phyloP scores from a whole-genome alignment of 352 stramenopile species.

The Phytophthora pisi region DNA sequence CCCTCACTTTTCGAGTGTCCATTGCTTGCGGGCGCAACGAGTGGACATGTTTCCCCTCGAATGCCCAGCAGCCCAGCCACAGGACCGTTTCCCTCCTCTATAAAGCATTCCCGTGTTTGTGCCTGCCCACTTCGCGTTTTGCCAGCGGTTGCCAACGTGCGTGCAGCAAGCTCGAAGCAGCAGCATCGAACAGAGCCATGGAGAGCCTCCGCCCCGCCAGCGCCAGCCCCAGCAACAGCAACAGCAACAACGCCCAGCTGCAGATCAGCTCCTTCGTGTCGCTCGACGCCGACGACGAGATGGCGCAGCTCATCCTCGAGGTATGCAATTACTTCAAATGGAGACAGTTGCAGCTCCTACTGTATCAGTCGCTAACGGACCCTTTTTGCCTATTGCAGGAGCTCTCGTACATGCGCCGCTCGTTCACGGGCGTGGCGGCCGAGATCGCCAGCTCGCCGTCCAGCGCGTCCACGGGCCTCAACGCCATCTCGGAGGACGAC shows the following conservation, averaged over 20 bases:
- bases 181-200: slow-evolving; percentile 29
- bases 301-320: slow-evolving; percentile 82
- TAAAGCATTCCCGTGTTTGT: slow-evolving; percentile 7
- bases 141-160: slow-evolving; percentile 15
- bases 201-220: slow-evolving; percentile 27
- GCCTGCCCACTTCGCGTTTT: slow-evolving; percentile 26
- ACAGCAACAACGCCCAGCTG: slow-evolving; percentile 47
- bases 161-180: background rate
- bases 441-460: slow-evolving; percentile 76
- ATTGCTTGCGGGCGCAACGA: slow-evolving; percentile 18
- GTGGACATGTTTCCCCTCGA: slow-evolving; percentile 29
- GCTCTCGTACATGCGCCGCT: slow-evolving; percentile 68
- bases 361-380: background rate
- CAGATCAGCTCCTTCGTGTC: slow-evolving; percentile 85
- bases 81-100: slow-evolving; percentile 17
- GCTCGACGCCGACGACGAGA: slow-evolving; percentile 73
- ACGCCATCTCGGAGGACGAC: slow-evolving; percentile 74
- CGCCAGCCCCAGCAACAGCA: slow-evolving; percentile 3
- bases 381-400: slow-evolving; percentile 40
- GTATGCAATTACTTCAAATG: slow-evolving; percentile 28
- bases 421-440: slow-evolving; percentile 67
- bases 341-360: background rate
- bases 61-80: background rate
- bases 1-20: slow-evolving; percentile 30
- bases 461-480: slow-evolving; percentile 60